Evolutionary conservation across 306 rosid genomes (phyloP), one percentile per base, ranked within the genome.

Genomic region (Dalbergia oliveri): DNA sequence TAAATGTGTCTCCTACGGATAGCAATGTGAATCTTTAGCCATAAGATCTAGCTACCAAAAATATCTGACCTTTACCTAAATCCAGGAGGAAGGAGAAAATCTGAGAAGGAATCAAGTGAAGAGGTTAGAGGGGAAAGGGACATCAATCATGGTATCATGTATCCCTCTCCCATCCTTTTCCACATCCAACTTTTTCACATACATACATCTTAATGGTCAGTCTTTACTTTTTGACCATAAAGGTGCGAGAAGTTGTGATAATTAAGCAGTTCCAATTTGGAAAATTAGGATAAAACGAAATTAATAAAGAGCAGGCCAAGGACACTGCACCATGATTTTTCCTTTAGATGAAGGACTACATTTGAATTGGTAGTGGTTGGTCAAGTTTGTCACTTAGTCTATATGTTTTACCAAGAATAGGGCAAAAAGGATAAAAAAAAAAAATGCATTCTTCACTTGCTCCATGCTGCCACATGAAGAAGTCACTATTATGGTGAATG

Each of bases 151-250:
- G 49, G 58, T 18, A 37, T 35, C 53, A 70, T 51, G 21, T 18
- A 76, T 82, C 63, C 73, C 35, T 43, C 54, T 76, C 78, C 86
- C 69, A 69, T 78, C 83, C 8, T 51, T 73, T 66, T 73, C 77
- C 56, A 37, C 61, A 72, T 49, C 21, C 61, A 73, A 51, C 77
- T 49, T 78, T 83, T 79, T 39, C 87, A 74, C 33, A 79, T 66
- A 16, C 83, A 79, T 73, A 59, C 81, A 78, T 83, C 50, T 66
- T 72, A 82, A 54, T 51, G 58, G 82, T 77, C 82, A 77, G 10
- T 23, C 76, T 78, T 47, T 44, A 21, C 79, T 77, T 72, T 83
- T 83, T 72, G 76, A 66, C 77, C 77, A 78, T 57, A 77, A 31
- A 68, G 16, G 15, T 51, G 33, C 50, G 41, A 63, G 54, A 12